These are phyloP conservation scores for Physaria fendleri DNA, from an alignment of 345 rosid genomes.

Conservation along the genomic window DNA sequence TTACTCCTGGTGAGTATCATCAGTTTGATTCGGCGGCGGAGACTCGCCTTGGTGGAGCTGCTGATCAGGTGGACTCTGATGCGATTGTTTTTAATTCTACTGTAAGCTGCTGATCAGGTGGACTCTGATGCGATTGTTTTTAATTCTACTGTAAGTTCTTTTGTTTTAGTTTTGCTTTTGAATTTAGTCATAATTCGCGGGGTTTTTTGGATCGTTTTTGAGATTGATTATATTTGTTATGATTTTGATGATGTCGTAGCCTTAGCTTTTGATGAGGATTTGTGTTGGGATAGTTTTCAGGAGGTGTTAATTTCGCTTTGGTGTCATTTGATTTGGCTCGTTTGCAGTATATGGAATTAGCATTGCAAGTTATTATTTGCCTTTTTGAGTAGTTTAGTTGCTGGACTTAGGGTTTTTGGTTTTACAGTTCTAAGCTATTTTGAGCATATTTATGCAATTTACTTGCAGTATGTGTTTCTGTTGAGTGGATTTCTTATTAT, in stretches of 20 bases:
- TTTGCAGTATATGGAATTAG: conserved; percentile 7
- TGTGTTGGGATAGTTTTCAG: conserved; percentile 31
- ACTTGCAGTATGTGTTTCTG: background rate
- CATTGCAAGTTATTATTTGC: conserved; percentile 11
- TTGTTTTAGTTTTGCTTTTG: background rate
- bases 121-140: conserved; percentile 50
- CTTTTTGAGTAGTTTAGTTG: conserved; percentile 3
- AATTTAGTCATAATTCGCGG: background rate
- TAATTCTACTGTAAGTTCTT: conserved; percentile 56
- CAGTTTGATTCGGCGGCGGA: conserved; percentile 45
- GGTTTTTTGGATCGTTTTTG: background rate
- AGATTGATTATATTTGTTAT: background rate
- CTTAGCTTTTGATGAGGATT: conserved; percentile 7
- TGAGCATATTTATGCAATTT: background rate
- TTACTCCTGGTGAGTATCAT: conserved; percentile 66
- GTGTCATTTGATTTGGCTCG: background rate
- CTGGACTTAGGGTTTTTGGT: conserved; percentile 18
- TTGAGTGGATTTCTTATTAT: background rate
- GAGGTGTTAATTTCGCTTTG: background rate
- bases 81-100: conserved; percentile 56
- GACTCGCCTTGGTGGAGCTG: conserved; percentile 19
- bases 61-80: conserved; percentile 53
- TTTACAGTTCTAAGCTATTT: conserved; percentile 1
- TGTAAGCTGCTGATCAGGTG: conserved; percentile 51
- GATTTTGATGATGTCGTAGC: background rate